These are phyloP conservation scores for Chimonanthus praecox DNA, from an alignment of 164 flowering plant species.

Conservation along the genomic window DNA sequence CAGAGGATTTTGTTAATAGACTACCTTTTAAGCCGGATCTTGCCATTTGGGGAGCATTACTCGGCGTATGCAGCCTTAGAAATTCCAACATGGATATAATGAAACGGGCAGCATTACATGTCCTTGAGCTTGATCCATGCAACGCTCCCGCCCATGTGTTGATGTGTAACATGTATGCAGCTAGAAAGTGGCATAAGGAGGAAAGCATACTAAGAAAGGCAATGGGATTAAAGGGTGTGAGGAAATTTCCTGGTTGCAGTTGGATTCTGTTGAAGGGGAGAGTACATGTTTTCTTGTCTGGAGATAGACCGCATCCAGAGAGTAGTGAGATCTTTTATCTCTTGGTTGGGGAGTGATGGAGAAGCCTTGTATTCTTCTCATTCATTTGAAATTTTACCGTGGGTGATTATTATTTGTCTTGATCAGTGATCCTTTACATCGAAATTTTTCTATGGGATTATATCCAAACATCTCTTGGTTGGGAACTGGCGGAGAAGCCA, in stretches of 20 bases:
- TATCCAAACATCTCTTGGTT: too few species aligned
- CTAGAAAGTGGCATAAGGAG: slow-evolving; percentile 26
- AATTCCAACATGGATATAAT: slow-evolving; percentile 24
- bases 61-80: slow-evolving; percentile 39
- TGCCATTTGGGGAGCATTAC: slow-evolving; percentile 52
- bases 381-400: not conserved
- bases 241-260: slow-evolving; percentile 57
- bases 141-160: slow-evolving; percentile 51
- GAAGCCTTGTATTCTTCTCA: not conserved
- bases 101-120: slow-evolving; percentile 26
- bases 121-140: slow-evolving; percentile 44
- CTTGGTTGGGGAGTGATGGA: slow-evolving; percentile 1
- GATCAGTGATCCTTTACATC: too few species aligned
- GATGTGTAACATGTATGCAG: slow-evolving; percentile 44
- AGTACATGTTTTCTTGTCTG: slow-evolving; percentile 37
- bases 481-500: too few species aligned
- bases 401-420: not conserved
- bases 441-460: too few species aligned
- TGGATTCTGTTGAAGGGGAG: slow-evolving; percentile 42
- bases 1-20: slow-evolving; percentile 30
- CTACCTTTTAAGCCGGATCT: slow-evolving; percentile 36
- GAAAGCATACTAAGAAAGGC: slow-evolving; percentile 38
- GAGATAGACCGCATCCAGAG: slow-evolving; percentile 32
- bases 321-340: slow-evolving; percentile 15
- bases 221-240: slow-evolving; percentile 52